Conservation (phyloP, 371 early-diverging fungal genomes). For the Mortierella sp. region DNA sequence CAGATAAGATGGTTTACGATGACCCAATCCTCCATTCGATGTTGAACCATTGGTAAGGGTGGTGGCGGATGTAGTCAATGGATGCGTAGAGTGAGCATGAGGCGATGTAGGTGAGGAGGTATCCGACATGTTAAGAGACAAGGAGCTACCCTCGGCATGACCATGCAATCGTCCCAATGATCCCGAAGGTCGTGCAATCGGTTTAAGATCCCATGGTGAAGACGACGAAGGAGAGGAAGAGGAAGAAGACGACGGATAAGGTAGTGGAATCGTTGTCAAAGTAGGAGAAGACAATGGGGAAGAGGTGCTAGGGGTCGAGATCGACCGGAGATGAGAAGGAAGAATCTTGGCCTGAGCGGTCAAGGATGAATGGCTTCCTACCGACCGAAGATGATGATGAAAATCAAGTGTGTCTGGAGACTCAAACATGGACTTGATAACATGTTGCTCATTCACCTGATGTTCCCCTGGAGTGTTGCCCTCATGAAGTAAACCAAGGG, state of each 20-base stretch:
- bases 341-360: slow-evolving; percentile 35
- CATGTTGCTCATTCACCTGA: slow-evolving; percentile 44
- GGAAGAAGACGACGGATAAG: slow-evolving; percentile 24
- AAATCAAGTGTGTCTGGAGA: slow-evolving; percentile 41
- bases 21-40: neutral
- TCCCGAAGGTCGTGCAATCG: slow-evolving; percentile 29
- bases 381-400: slow-evolving; percentile 43
- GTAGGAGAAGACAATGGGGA: slow-evolving; percentile 41
- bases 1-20: slow-evolving; percentile 8
- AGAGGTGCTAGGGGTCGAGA: slow-evolving; percentile 33
- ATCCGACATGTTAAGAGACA: slow-evolving; percentile 33
- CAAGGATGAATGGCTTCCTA: slow-evolving; percentile 39
- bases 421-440: slow-evolving; percentile 53
- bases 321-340: slow-evolving; percentile 48
- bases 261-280: neutral
- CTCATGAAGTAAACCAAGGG: neutral
- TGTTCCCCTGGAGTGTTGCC: slow-evolving; percentile 10
- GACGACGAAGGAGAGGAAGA: slow-evolving; percentile 4
- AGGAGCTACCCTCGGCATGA: slow-evolving; percentile 37
- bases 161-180: slow-evolving; percentile 40
- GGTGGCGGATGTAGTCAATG: slow-evolving; percentile 8
- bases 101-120: slow-evolving; percentile 43
- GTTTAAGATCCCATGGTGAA: slow-evolving; percentile 31
- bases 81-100: slow-evolving; percentile 10
- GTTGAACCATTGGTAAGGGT: neutral